Evolutionary conservation across 257 asterid genomes (phyloP).

Genomic region (Salvia splendens): DNA sequence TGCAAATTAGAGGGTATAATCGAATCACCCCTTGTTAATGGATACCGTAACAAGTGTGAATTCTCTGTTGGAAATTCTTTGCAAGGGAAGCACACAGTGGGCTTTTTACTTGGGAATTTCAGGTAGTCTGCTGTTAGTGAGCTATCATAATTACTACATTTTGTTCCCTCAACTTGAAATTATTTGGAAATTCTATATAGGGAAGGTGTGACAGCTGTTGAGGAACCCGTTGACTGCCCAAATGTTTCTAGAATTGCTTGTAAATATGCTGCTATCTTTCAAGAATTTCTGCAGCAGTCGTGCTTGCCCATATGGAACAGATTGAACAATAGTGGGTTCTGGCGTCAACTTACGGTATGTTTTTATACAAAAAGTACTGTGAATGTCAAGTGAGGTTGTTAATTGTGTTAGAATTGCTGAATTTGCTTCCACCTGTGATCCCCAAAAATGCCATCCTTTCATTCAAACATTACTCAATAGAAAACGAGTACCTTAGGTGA

Average conservation of each 20-base stretch:
- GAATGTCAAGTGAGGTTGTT: conserved; percentile 17
- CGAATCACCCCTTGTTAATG: conserved; percentile 75
- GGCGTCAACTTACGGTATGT: conserved; percentile 96
- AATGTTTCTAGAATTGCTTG: conserved; percentile 76
- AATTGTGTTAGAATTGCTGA: conserved; percentile 11
- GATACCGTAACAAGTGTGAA: conserved; percentile 97
- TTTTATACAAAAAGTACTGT: conserved; percentile 19
- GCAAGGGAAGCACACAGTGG: conserved; percentile 83
- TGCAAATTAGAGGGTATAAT: conserved; percentile 86
- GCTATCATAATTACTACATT: conserved; percentile 11
- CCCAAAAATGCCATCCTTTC: not conserved
- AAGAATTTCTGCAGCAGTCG: conserved; percentile 73
- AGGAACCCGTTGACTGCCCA: conserved; percentile 88
- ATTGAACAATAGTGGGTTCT: conserved; percentile 89
- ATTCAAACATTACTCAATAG: conserved; percentile 1
- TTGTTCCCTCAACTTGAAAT: conserved; percentile 17
- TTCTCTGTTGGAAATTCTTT: conserved; percentile 91
- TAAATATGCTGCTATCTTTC: conserved; percentile 77
- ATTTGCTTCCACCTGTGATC: not conserved
- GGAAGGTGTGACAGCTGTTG: conserved; percentile 99
- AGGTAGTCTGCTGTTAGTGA: conserved; percentile 49
- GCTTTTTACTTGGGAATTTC: conserved; percentile 94
- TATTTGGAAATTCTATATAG: conserved; percentile 40
- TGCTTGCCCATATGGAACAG: conserved; percentile 87
- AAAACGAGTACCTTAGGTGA: conserved; percentile 22